Base-by-base conservation (phyloP, 139 green algal species). In the Yamagishiella unicocca region DNA sequence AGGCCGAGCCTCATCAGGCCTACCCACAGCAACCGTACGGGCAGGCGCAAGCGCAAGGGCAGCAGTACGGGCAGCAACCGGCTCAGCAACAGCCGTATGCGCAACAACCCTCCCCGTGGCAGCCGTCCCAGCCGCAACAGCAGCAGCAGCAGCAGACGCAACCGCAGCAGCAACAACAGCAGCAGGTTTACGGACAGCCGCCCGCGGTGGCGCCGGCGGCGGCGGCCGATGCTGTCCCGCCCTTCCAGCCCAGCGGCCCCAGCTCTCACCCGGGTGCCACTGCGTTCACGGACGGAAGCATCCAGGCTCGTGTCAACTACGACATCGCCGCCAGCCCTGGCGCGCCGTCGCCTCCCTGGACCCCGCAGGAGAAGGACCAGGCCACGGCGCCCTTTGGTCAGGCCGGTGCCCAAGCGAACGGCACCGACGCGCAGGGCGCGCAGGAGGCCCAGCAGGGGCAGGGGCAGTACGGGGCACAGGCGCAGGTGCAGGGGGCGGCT, bases 201-300 rank as follows among this genome's bases (percentile, higher is more conserved):
- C 70, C n/a, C n/a, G n/a, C n/a, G n/a, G n/a, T n/a, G 58, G 25
- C 58, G 7, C 58, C n/a, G 58, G 24, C 64, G 64, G 19, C 17
- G 64, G 27, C 64, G 25, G n/a, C n/a, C 64, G 64, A 33, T 2
- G 19, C 33, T 7, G 17, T 72, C 33, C 27, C 64, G 64, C 27
- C 9, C n/a, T n/a, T n/a, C n/a, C n/a, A n/a, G n/a, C n/a, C n/a
- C n/a, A 22, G 64, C 12, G n/a, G 64, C 31, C 67, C 40, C 40
- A 10, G 40, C 43, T 82, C 74, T 7, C 74, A 67, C n/a, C 9
- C 35, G 9, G 37, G 8, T 31, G 74, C n/a, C 35, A 76, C 80
- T 19, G 80, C 42, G 2, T 86, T 86, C 21, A 31, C 80, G 4
- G 80, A 86, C n/a, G 80, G 61, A 31, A 37, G 42, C 80, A 86